A percentile compares a stretch with the other conserved stretches of the same genome.
Evolutionary conservation across 352 stramenopile genomes (phyloP).

Genomic region (Phytophthora europaea): DNA sequence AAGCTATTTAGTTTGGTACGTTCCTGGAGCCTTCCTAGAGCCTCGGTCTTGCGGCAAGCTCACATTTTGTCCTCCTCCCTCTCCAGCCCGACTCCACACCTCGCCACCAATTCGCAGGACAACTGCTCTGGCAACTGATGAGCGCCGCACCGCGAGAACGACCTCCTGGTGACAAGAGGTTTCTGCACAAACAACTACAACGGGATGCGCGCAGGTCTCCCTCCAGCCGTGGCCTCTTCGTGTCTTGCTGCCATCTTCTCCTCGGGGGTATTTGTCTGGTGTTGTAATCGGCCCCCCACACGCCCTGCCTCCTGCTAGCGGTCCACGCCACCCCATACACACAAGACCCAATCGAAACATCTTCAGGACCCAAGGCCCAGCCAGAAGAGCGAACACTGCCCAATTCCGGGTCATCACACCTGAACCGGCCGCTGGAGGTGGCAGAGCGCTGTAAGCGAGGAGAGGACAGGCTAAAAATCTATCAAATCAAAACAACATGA

Average conservation of each 20-base stretch:
- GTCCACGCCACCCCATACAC: constrained; percentile 2
- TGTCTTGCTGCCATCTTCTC: constrained; percentile 15
- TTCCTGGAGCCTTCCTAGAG: neutral
- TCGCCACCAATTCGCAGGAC: constrained; percentile 38
- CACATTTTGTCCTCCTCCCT: neutral
- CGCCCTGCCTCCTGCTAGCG: constrained; percentile 27
- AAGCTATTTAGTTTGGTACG: constrained; percentile 50
- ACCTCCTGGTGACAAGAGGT: constrained; percentile 10
- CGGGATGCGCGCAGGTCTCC: constrained; percentile 10
- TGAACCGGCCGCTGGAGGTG: neutral
- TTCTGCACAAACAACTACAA: constrained; percentile 32
- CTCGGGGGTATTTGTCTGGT: constrained; percentile 47
- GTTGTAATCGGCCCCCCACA: constrained; percentile 45
- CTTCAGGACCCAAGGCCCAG: constrained; percentile 4
- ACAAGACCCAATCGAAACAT: constrained; percentile 16
- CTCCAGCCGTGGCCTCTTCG: constrained; percentile 3
- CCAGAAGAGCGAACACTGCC: constrained; percentile 10
- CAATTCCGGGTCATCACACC: neutral
- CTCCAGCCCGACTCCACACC: constrained; percentile 41
- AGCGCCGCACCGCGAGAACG: constrained; percentile 17
- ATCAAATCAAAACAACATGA: constrained; percentile 16
- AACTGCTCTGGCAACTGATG: constrained; percentile 30
- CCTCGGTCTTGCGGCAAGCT: constrained; percentile 2
- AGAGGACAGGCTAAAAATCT: constrained; percentile 17
- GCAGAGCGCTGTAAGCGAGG: constrained; percentile 27